A percentile compares a stretch with the other conserved stretches of the same genome.
Evolutionary conservation across 2,329 filamentous ascomycete genomes (phyloP).

Genomic region (Monosporascus sp.): DNA sequence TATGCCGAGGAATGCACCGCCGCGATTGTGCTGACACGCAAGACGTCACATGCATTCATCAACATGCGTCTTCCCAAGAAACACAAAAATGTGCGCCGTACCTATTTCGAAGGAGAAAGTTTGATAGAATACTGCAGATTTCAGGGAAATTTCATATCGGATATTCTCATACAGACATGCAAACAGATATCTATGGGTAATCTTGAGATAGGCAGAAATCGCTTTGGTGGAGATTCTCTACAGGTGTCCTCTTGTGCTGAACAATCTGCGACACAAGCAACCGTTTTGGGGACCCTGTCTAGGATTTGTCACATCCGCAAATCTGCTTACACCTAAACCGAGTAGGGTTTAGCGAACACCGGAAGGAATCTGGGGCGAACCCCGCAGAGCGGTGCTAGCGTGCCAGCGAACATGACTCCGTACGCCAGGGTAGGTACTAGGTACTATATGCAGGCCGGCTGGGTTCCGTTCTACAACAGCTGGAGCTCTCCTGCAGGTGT

Average conservation of each 20-base stretch:
- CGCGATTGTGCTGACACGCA: background rate
- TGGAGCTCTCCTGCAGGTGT: background rate
- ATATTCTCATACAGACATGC: too few species aligned
- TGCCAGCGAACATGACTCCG: background rate
- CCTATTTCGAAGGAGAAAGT: background rate
- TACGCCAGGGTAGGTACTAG: background rate
- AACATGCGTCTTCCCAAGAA: too few species aligned
- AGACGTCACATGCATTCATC: background rate
- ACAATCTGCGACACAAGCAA: too few species aligned
- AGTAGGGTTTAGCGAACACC: background rate
- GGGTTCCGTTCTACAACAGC: background rate
- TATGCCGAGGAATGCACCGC: background rate
- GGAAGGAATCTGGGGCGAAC: background rate
- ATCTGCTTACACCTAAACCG: too few species aligned
- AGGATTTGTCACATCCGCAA: background rate
- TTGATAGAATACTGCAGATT: too few species aligned
- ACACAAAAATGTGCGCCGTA: background rate
- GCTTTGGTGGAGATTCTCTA: too few species aligned
- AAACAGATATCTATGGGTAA: too few species aligned
- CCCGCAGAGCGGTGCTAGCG: background rate
- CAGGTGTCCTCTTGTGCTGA: too few species aligned
- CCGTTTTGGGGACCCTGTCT: too few species aligned
- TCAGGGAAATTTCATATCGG: too few species aligned
- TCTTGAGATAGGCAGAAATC: too few species aligned
- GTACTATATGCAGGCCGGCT: background rate